phyloP scores from a whole-genome alignment of 495 filamentous ascomycete species.

The Rusavskia elegans region DNA sequence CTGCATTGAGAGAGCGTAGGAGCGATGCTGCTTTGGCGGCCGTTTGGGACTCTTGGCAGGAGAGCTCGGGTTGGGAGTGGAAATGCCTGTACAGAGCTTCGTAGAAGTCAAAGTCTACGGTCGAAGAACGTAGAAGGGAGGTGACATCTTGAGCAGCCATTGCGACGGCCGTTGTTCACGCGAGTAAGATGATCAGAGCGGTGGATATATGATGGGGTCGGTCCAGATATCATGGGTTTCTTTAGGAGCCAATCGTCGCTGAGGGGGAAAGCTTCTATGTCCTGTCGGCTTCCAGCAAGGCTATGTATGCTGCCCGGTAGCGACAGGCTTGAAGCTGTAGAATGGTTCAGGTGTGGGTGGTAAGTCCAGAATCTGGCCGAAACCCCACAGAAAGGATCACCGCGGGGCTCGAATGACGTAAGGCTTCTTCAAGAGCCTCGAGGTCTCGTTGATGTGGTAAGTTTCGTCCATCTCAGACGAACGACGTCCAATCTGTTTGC shows the following conservation, averaged over 20 bases:
- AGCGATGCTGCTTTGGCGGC: conserved; percentile 25
- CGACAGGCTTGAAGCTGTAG: too few species aligned
- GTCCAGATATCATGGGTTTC: background rate
- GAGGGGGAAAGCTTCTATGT: background rate
- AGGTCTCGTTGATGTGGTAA: too few species aligned
- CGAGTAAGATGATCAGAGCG: background rate
- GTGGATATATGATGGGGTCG: background rate
- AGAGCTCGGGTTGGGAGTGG: conserved; percentile 42
- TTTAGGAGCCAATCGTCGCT: background rate
- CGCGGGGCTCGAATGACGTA: background rate
- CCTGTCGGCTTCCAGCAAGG: background rate
- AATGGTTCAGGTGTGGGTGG: too few species aligned
- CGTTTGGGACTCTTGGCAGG: conserved; percentile 32
- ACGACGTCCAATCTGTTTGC: too few species aligned
- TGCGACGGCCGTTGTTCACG: background rate
- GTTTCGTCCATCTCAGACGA: too few species aligned
- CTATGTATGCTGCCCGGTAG: too few species aligned
- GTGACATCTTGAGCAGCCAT: background rate
- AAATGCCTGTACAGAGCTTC: conserved; percentile 39
- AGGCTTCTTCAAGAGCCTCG: too few species aligned
- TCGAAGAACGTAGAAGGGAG: background rate
- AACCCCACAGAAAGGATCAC: too few species aligned
- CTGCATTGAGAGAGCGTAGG: conserved; percentile 8
- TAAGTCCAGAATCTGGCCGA: too few species aligned
- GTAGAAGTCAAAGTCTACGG: conserved; percentile 21